Evolutionary conservation across 352 stramenopile species (phyloP).

Genomic region (Phytophthora colocasiae): DNA sequence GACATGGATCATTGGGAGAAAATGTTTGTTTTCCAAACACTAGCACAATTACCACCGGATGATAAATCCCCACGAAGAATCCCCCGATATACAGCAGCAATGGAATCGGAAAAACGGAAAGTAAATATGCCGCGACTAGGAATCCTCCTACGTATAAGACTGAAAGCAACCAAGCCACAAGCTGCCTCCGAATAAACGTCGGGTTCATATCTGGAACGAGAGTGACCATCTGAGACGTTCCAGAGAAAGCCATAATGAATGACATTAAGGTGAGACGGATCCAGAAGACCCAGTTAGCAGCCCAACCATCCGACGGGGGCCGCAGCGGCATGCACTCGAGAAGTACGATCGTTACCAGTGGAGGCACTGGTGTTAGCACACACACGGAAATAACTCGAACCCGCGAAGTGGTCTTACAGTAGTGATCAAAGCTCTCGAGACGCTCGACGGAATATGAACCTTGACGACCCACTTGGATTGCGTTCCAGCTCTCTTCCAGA

Average conservation of each 20-base stretch:
- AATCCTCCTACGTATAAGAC: too few relatives aligned
- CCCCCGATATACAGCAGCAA: not conserved
- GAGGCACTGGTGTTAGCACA: slow-evolving; percentile 8
- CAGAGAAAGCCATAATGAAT: not conserved
- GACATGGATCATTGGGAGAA: not conserved
- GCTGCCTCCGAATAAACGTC: not conserved
- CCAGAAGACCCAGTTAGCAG: slow-evolving; percentile 6
- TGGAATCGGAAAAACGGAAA: slow-evolving; percentile 1
- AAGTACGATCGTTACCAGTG: not conserved
- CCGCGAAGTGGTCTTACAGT: slow-evolving; percentile 11
- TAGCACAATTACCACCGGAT: not conserved
- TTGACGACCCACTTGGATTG: slow-evolving; percentile 17
- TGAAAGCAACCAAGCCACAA: not conserved
- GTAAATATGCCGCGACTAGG: not conserved
- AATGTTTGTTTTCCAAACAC: not conserved
- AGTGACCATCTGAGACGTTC: not conserved
- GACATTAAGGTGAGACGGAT: not conserved
- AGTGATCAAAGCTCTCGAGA: slow-evolving; percentile 9
- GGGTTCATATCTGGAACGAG: not conserved
- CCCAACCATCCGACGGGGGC: not conserved
- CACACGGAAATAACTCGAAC: slow-evolving; percentile 6
- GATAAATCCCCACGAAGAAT: not conserved
- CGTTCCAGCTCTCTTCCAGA: slow-evolving; percentile 1
- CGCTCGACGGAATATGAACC: slow-evolving; percentile 12
- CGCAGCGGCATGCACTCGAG: slow-evolving; percentile 1